These are phyloP conservation scores for Myxozyma neotropica DNA, from an alignment of 805 yeast genomes.

Conservation along the genomic window DNA sequence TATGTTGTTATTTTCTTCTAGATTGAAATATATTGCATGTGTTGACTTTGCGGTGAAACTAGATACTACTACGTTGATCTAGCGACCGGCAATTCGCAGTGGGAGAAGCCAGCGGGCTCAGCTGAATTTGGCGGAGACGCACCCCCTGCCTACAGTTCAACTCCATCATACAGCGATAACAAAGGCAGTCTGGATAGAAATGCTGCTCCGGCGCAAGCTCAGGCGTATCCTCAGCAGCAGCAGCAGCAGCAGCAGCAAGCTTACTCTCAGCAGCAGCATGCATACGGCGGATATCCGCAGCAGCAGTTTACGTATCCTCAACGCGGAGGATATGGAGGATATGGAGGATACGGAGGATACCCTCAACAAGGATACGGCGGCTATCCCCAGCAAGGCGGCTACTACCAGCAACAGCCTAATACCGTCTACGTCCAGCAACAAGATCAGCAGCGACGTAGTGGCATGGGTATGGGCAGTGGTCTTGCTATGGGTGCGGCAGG, in stretches of 20 bases:
- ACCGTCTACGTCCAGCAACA: slow-evolving; percentile 37
- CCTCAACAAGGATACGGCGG: slow-evolving; percentile 7
- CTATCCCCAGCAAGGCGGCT: slow-evolving; percentile 41
- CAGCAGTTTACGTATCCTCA: slow-evolving; percentile 37
- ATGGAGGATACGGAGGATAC: too few species aligned
- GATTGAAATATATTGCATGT: not conserved
- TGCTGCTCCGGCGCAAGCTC: not conserved
- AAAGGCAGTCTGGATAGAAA: not conserved
- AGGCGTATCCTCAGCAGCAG: slow-evolving; percentile 11
- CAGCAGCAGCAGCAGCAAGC: slow-evolving; percentile 27
- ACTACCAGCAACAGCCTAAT: slow-evolving; percentile 39
- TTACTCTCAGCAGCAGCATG: slow-evolving; percentile 12
- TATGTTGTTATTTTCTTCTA: slow-evolving; percentile 43
- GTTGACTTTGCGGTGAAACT: too few species aligned
- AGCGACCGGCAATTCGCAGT: slow-evolving; percentile 73
- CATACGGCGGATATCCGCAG: slow-evolving; percentile 25
- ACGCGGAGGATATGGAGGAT: slow-evolving; percentile 11
- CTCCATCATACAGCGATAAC: slow-evolving; percentile 4
- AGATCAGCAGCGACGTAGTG: slow-evolving; percentile 42
- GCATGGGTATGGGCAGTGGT: slow-evolving; percentile 46
- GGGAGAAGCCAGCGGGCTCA: slow-evolving; percentile 70
- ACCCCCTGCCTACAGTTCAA: slow-evolving; percentile 32
- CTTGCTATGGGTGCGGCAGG: slow-evolving; percentile 57
- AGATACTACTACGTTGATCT: slow-evolving; percentile 83
- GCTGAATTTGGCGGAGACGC: slow-evolving; percentile 35